Evolutionary conservation across 768 basidiomycete species (phyloP).

Genomic region (Trametes cingulata): DNA sequence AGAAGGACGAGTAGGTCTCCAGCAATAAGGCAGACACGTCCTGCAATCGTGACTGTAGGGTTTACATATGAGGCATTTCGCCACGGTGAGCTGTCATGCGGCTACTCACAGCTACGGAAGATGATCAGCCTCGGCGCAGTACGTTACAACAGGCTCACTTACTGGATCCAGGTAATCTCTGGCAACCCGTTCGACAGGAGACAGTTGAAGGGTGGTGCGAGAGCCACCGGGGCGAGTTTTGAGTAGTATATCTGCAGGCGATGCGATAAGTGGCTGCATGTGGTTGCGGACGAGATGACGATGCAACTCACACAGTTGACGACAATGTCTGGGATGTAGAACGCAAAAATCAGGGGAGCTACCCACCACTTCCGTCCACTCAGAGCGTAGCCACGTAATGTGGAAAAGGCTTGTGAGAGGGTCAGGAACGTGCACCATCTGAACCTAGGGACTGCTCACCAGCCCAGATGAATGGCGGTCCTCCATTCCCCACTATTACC

Average conservation of each 20-base stretch:
- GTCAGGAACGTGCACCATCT: background rate
- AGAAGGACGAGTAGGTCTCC: slow-evolving; percentile 12
- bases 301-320: background rate
- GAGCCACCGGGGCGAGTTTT: background rate
- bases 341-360: background rate
- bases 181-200: background rate
- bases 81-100: no score
- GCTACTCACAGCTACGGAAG: background rate
- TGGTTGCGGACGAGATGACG: background rate
- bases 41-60: slow-evolving; percentile 2
- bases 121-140: background rate
- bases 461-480: slow-evolving; percentile 10
- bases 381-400: slow-evolving; percentile 9
- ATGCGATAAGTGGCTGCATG: background rate
- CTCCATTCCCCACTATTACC: slow-evolving; percentile 8
- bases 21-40: background rate
- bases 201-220: slow-evolving; percentile 5
- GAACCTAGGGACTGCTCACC: background rate
- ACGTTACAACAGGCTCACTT: background rate
- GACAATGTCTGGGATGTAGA: slow-evolving; percentile 2
- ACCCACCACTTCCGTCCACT: slow-evolving; percentile 11
- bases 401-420: background rate
- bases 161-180: slow-evolving; percentile 4
- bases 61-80: background rate
- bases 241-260: slow-evolving; percentile 1